Conservation (phyloP, 352 stramenopile genomes). For the Pythium volutum region DNA sequence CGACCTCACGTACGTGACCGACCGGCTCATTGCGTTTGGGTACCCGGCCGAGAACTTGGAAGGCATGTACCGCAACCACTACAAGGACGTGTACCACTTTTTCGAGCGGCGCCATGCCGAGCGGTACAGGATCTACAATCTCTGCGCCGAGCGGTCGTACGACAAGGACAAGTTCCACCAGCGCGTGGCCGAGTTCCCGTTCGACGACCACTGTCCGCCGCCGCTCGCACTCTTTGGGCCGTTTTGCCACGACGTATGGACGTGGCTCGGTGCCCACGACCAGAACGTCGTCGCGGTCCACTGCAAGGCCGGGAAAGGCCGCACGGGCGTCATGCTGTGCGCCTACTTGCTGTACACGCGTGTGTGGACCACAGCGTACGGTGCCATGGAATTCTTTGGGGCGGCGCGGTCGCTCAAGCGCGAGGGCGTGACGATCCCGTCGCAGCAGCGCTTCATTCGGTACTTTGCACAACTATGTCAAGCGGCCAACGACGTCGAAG, state of each 20-base stretch:
- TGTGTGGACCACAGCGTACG: conserved; percentile 53
- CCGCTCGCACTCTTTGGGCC: conserved; percentile 67
- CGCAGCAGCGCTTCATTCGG: conserved; percentile 68
- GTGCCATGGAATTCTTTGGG: conserved; percentile 66
- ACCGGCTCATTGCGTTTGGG: conserved; percentile 84
- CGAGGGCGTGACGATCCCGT: conserved; percentile 82
- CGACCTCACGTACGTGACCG: conserved; percentile 91
- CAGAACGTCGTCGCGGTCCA: conserved; percentile 87
- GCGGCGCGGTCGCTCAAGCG: conserved; percentile 67
- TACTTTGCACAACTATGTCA: conserved; percentile 71
- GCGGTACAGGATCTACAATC: conserved; percentile 90
- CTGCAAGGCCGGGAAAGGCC: conserved; percentile 90
- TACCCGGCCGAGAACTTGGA: conserved; percentile 88
- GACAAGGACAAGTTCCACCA: conserved; percentile 77
- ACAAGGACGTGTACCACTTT: conserved; percentile 88
- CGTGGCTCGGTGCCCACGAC: conserved; percentile 49
- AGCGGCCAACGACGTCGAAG: conserved; percentile 1
- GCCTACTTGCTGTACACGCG: conserved; percentile 71
- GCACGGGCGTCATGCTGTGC: conserved; percentile 88
- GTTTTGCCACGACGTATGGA: conserved; percentile 65
- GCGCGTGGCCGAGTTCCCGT: conserved; percentile 72
- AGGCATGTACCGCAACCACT: conserved; percentile 88
- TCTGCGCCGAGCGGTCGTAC: conserved; percentile 86
- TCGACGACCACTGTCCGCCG: conserved; percentile 86
- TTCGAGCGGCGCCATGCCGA: conserved; percentile 79